Evolutionary conservation across 768 basidiomycete genomes (phyloP), one percentile per base, ranked within the genome.

Genomic region (Clavaria fumosa): DNA sequence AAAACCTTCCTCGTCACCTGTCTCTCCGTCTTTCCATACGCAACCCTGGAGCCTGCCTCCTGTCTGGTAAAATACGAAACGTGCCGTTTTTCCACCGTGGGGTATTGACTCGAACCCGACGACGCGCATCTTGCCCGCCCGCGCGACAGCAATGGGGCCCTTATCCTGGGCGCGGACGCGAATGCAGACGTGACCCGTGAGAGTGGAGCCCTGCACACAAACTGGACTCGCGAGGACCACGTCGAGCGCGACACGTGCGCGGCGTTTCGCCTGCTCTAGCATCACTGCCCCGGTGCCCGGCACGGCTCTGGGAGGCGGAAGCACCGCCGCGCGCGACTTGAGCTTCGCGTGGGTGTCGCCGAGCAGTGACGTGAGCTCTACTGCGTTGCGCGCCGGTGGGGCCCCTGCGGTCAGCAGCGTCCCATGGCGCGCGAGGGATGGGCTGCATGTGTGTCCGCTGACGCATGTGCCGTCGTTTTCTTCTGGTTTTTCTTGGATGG

Each of bases 31-130:
- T n/a, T n/a, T n/a, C n/a, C n/a, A n/a, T n/a, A n/a, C n/a, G n/a
- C n/a, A n/a, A n/a, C n/a, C n/a, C n/a, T n/a, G n/a, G n/a, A n/a
- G n/a, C n/a, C n/a, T n/a, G n/a, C n/a, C n/a, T n/a, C n/a, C n/a
- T 51, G 69, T 70, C 47, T 88, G 84, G 52, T 82, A 91, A 56
- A 95, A 93, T 9, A 78, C 75, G 52, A 82, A 74, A 11, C 78
- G 64, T n/a, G 68, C 63, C 18, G 67, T 63, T 38, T 69, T 61
- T n/a, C n/a, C n/a, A n/a, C n/a, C n/a, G 32, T 66, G 60, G 0
- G 69, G 60, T 30, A 74, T 64, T 30, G 71, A 75, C 59, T 93
- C 90, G 52, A 88, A 89, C 3, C 90, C 88, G 37, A 91, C 67
- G 15, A 90, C 64, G 41, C 86, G 65, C 22, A 91, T 54, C 60